Evolutionary conservation across 176 grass and related monocot species (phyloP), one percentile per base, ranked within the genome.

Genomic region (Aegilops sharonensis): DNA sequence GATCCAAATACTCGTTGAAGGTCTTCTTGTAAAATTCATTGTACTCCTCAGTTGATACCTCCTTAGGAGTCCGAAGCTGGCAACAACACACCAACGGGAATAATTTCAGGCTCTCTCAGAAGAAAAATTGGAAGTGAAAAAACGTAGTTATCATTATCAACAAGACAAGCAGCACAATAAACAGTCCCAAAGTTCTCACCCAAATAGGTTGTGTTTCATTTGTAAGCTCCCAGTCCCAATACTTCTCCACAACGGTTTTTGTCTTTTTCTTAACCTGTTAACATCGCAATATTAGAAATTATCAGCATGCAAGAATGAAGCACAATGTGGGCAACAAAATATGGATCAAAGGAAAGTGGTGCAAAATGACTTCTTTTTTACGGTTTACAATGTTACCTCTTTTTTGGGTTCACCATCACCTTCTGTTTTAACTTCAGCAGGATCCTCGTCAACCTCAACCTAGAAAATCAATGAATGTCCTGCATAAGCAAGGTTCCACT

Each of bases 201-300:
- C 97, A 99, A 80, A 99, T 90, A 83, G 97, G 97, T 48, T 99
- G 94, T 32, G 97, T 99, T 78, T 99, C 97, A 90, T 99, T 99
- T 24, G 92, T 85, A 72, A 94, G 94, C 73, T 99, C 97, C 97
- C 97, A 99, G 78, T 99, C 97, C 97, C 94, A 99, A 64, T 99
- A 94, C 89, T 87, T 99, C 85, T 97, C 97, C 39, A 93, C 74
- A 77, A 99, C 89, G 18, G 92, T 99, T 79, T 99, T 99, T 8
- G 89, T 99, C 78, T 97, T 99, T 67, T 93, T 99, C 83, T 96
- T 94, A 76, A 78, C 84, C 97, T 99, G 72, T 59, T 43, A 43
- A 60, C 39, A 91, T 23, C 62, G 5, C 39, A 76, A 82, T 20
- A 75, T 10, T 10, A 39, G 5, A 36, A 75, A 81, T 45, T 90